Percentiles rank a stretch among this genome's conserved stretches.
Conservation (phyloP, 306 rosid genomes). For the Macrotyloma uniflorum region DNA sequence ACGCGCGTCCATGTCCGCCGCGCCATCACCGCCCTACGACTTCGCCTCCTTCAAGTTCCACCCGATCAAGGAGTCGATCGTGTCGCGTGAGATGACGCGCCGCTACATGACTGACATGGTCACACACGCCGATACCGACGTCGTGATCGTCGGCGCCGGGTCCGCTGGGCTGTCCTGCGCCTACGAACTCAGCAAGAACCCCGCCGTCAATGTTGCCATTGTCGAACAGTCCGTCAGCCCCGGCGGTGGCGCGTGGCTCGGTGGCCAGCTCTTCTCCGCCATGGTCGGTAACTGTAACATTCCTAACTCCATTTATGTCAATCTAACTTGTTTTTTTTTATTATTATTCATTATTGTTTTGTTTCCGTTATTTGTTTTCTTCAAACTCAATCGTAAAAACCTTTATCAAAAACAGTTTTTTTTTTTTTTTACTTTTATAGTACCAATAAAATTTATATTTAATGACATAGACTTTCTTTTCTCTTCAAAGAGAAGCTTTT, state of each 20-base stretch:
- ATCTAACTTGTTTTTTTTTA: too few relatives aligned
- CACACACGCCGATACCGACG: conserved; percentile 86
- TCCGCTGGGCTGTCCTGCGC: conserved; percentile 86
- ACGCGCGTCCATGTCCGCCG: conserved; percentile 47
- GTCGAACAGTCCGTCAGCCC: conserved; percentile 91
- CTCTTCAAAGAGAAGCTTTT: too few relatives aligned
- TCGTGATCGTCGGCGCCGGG: conserved; percentile 79
- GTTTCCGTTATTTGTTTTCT: too few relatives aligned
- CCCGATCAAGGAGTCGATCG: conserved; percentile 66
- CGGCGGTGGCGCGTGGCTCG: conserved; percentile 96
- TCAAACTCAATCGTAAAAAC: too few relatives aligned
- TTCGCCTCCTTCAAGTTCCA: conserved; percentile 29
- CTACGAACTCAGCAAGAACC: conserved; percentile 82
- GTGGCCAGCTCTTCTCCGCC: conserved; percentile 94
- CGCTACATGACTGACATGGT: conserved; percentile 92
- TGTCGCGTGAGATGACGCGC: conserved; percentile 86
- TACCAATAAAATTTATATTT: too few relatives aligned
- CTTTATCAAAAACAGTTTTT: too few relatives aligned
- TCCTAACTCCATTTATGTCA: too few relatives aligned
- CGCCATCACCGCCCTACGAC: conserved; percentile 39
- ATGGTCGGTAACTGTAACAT: conserved; percentile 48
- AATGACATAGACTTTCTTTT: too few relatives aligned
- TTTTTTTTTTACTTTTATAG: too few relatives aligned
- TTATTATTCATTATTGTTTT: too few relatives aligned
- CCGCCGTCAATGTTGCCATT: conserved; percentile 62